Base-by-base conservation (phyloP, 2,329 filamentous ascomycete genomes). In the Colletotrichum australisinense region DNA sequence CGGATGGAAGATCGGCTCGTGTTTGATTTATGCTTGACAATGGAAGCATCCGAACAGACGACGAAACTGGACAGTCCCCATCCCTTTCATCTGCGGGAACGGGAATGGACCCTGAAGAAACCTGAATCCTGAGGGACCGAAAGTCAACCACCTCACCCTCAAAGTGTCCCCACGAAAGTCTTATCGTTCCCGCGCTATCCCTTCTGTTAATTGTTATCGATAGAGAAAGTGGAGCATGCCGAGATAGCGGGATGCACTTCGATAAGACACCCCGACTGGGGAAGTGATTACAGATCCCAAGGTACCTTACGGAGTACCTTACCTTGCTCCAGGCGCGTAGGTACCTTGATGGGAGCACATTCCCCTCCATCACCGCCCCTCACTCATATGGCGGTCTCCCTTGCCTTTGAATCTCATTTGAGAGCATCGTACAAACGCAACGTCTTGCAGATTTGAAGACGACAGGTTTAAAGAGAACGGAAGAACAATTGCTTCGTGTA, bases 11-110 rank as follows among this genome's bases (percentile, higher is more conserved):
- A 73, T 66, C 67, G 67, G 67, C 71, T 66, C 55, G 67, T 57
- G 67, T 73, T 56, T 66, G 67, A 60, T 62, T 70, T 62, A 73
- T 73, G 70, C 70, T 70, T 73, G 66, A 73, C 60, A 49, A 28
- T 60, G 60, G 60, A 69, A 59, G 67, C 67, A 70, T 70, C 60
- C 66, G 70, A 73, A 69, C 65, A 56, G 53, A 68, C 32, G 28
- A 38, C 69, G 64, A 68, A 69, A 68, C 58, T 69, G 58, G 57
- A 58, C 28, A 53, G 42, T 38, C 69, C 28, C 56, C 65, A 42
- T 63, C 53, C 65, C 60, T 60, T 60, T 63, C 26, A 71, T 63
- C 56, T 71, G 60, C 56, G 71, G 67, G 62, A 57, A 49, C 49
- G 67, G 46, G 68, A 64, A 26, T 35, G 67, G 46, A 59, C 32